A percentile compares a stretch with the other conserved stretches of the same genome.
Conservation (phyloP, 805 yeast genomes). For the Nakazawaea anatomiae region DNA sequence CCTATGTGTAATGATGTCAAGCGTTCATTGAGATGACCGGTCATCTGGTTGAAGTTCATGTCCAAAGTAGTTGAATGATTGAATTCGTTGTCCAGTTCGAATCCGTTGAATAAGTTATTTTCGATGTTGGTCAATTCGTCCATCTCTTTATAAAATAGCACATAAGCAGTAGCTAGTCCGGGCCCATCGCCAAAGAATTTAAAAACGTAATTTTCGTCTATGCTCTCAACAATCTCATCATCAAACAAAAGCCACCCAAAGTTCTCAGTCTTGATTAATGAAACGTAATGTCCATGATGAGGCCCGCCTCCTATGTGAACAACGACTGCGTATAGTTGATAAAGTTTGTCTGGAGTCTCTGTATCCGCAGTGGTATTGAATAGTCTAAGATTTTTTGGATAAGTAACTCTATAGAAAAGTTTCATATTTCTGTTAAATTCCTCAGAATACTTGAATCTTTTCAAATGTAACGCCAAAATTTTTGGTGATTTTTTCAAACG, state of each 20-base stretch:
- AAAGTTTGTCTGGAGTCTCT: conserved; percentile 48
- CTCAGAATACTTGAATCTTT: conserved; percentile 89
- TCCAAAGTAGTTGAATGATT: background rate
- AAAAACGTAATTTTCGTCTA: conserved; percentile 76
- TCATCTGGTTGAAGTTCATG: conserved; percentile 4
- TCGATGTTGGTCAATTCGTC: conserved; percentile 29
- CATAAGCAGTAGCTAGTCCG: conserved; percentile 88
- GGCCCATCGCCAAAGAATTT: conserved; percentile 85
- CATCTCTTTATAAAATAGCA: conserved; percentile 56
- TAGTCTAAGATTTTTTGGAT: conserved; percentile 67
- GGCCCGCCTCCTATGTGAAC: conserved; percentile 98
- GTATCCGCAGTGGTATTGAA: conserved; percentile 61
- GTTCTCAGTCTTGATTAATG: conserved; percentile 70
- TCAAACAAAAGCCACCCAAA: conserved; percentile 91
- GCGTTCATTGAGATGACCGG: conserved; percentile 5
- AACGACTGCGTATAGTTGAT: conserved; percentile 80
- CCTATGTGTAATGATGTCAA: background rate
- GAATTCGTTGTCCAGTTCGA: conserved; percentile 17
- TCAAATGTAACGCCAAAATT: conserved; percentile 75
- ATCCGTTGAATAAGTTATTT: conserved; percentile 23
- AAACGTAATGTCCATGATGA: conserved; percentile 93
- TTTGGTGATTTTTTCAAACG: conserved; percentile 74
- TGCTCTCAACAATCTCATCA: conserved; percentile 89
- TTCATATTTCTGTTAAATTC: conserved; percentile 75
- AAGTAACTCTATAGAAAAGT: conserved; percentile 77